Base-by-base conservation (phyloP, 306 rosid species). In the Glycine soja region DNA sequence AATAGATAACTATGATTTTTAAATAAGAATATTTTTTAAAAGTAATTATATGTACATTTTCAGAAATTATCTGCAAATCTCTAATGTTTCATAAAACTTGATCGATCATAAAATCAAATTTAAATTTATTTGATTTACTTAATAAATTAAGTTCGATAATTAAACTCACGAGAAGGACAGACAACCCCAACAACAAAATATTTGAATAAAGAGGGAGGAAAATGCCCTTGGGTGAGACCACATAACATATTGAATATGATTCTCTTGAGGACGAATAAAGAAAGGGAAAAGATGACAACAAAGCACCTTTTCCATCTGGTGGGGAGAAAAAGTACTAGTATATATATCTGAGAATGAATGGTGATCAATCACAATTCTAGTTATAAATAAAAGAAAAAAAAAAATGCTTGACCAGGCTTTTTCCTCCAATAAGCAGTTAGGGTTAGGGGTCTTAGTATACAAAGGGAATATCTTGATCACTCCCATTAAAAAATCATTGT, bases 231-330 rank as follows among this genome's bases (percentile, higher is more conserved):
- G 7, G 3, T n/a, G 13, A 61, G 67, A 74, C 78, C 42, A 10
- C 18, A 59, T 30, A 36, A 10, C 18, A 59, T 30, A 36, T 47
- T 48, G 80, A 52, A 72, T 52, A 63, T 48, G 72, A 34, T 72
- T 77, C 57, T 47, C 7, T 13, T 40, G 32, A 13, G 47, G 68
- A 13, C 46, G 13, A 52, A 38, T 40, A 78, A 52, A 16, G 36
- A 59, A 42, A 70, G 54, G 24, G 14, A 70, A 52, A 48, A 59
- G 67, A 11, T 2, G 72, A 71, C 15, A 50, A 62, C 1, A 43
- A 80, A 80, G 47, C 0, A 42, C 47, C 77, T 57, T 24, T 24
- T 24, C 2, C 24, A 19, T 0, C 24, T 19, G 24, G 24, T 19
- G 24, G 24, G 24, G 0, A 19, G 24, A 19, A 19, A 19, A 19